A percentile compares a stretch with the other conserved stretches of the same genome.
Evolutionary conservation across 2,329 filamentous ascomycete species (phyloP).

Genomic region (Ascochyta lentis): DNA sequence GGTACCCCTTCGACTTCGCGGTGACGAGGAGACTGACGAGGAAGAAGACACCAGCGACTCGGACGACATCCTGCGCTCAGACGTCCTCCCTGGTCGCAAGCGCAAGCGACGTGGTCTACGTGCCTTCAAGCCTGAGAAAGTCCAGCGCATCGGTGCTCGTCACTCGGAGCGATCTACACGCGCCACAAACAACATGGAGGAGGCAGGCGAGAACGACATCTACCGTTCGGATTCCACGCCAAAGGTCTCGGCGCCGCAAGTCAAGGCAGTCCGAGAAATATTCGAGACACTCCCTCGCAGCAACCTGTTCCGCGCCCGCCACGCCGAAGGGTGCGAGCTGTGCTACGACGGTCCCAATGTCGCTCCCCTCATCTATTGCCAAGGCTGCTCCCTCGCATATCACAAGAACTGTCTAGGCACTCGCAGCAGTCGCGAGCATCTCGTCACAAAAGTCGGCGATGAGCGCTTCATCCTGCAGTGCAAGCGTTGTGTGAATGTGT

Average conservation of each 20-base stretch:
- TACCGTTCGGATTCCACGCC: conserved; percentile 54
- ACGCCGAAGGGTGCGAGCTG: conserved; percentile 74
- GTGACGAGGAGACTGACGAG: conserved; percentile 30
- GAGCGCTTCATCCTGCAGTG: conserved; percentile 89
- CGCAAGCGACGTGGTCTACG: conserved; percentile 41
- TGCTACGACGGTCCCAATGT: conserved; percentile 69
- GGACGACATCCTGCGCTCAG: conserved; percentile 50
- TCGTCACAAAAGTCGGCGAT: conserved; percentile 82
- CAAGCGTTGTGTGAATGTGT: conserved; percentile 76
- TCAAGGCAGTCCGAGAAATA: conserved; percentile 70
- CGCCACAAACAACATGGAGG: conserved; percentile 58
- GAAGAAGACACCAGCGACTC: conserved; percentile 43
- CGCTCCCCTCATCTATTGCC: conserved; percentile 81
- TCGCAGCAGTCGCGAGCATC: conserved; percentile 77
- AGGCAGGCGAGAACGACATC: conserved; percentile 66
- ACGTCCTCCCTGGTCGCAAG: conserved; percentile 49
- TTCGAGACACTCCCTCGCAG: conserved; percentile 70
- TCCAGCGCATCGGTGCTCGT: conserved; percentile 41
- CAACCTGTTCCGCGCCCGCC: conserved; percentile 72
- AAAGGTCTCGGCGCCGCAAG: conserved; percentile 57
- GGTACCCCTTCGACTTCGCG: conserved; percentile 16
- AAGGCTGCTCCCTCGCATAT: conserved; percentile 85
- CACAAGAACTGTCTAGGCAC: conserved; percentile 83
- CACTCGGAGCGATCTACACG: conserved; percentile 56
- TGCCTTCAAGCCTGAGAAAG: conserved; percentile 25